Evolutionary conservation across 805 yeast species (phyloP).

Genomic region (Wickerhamomyces mucosus): DNA sequence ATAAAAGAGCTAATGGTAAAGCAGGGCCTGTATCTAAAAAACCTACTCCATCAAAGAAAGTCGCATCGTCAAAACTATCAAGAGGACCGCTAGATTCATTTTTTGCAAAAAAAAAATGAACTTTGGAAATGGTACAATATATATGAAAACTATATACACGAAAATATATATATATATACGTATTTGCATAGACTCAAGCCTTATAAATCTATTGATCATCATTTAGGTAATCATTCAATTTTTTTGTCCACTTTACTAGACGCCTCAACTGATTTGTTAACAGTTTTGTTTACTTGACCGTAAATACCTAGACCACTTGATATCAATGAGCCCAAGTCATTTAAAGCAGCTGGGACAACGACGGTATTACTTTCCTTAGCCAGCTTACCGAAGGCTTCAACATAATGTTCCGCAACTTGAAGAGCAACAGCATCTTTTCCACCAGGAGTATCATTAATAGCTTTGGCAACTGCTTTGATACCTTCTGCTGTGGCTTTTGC

Average conservation of each 20-base stretch:
- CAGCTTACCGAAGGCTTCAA: constrained; percentile 69
- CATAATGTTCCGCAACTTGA: constrained; percentile 77
- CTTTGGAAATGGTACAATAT: background rate
- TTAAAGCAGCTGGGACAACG: constrained; percentile 66
- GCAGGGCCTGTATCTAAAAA: constrained; percentile 19
- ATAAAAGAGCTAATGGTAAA: constrained; percentile 5
- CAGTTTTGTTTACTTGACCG: constrained; percentile 35
- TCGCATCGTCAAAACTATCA: constrained; percentile 41
- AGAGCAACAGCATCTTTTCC: constrained; percentile 70
- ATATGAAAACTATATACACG: no score
- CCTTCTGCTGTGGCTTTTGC: constrained; percentile 73
- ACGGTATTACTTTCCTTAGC: constrained; percentile 78
- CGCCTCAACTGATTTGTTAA: no score
- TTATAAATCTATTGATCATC: no score
- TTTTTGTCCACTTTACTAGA: no score
- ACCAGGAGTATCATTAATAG: constrained; percentile 58
- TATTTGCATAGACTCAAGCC: no score
- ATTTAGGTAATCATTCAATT: no score
- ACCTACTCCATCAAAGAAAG: constrained; percentile 23
- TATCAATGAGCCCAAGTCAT: constrained; percentile 65
- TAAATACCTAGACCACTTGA: constrained; percentile 71
- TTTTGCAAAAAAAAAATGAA: constrained; percentile 31
- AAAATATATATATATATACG: no score
- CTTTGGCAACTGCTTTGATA: constrained; percentile 51
- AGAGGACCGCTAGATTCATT: constrained; percentile 66